Evolutionary conservation across 306 rosid genomes (phyloP), one percentile per base, ranked within the genome.

Genomic region (Vigna mungo): DNA sequence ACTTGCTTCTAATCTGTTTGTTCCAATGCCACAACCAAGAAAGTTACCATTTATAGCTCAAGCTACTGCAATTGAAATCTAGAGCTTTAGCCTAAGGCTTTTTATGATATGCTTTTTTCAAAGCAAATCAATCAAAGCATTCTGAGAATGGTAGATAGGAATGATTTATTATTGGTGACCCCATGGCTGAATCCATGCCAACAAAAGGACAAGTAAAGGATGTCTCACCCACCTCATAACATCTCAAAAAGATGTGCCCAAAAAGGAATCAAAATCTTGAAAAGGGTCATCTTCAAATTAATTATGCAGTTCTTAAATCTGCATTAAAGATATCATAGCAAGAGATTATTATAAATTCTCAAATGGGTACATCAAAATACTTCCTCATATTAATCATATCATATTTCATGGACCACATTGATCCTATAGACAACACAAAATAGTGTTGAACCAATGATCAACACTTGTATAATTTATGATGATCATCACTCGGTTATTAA

Each of bases 91-190:
- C 13, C 12, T 11, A 43, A 18, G 12, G 36, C 71, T 37, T 65
- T 1, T 9, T 37, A 10, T 65, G 20, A 36, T 9, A 9, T 41
- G 36, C 3, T 66, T 41, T 41, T 66, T 5, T 12, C 10, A 66
- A 11, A 11, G 12, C 53, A 46, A 9, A 43, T 66, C 69, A 66
- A 43, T 44, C 6, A 66, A 43, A 2, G 54, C 82, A 63, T 11
- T 64, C 82, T 82, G 82, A 82, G 75, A 71, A 4, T 0, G 71
- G 85, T 77, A 47, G 82, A 55, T 82, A 70, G 75, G 63, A 48
- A 1, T 12, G 21, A 21, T 77, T 82, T 53, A 76, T 52, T 60
- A 14, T 32, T 15, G 14, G 58, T 5, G 55, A 34, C 63, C 69
- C 34, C 74, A 46, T 69, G 34, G 3, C 37, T 62, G 16, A 70